Conservation (phyloP, 2,329 filamentous ascomycete species). For the Magnaporthiopsis poae region DNA sequence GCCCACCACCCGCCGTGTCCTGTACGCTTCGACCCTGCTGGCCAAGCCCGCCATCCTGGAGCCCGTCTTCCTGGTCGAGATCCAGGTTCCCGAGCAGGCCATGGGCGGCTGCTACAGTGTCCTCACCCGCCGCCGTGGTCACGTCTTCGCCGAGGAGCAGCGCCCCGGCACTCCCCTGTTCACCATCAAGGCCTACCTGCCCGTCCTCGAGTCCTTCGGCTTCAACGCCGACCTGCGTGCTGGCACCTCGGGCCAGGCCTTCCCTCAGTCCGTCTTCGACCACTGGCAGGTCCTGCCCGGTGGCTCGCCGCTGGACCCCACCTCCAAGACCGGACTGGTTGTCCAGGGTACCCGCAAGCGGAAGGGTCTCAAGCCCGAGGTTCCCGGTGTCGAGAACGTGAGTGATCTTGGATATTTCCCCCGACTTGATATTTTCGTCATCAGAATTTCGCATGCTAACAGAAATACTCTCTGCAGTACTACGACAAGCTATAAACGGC, state of each 20-base stretch:
- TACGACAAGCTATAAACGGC: slow-evolving; percentile 91
- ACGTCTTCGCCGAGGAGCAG: slow-evolving; percentile 98
- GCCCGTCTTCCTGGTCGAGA: slow-evolving; percentile 98
- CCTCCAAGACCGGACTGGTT: slow-evolving; percentile 71
- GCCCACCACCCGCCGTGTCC: slow-evolving; percentile 90
- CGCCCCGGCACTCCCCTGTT: slow-evolving; percentile 96
- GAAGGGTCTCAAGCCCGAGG: slow-evolving; percentile 97
- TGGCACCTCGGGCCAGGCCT: slow-evolving; percentile 90
- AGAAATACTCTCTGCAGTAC: slow-evolving; percentile 53
- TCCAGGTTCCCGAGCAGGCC: slow-evolving; percentile 94
- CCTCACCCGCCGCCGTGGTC: slow-evolving; percentile 92
- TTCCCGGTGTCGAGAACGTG: slow-evolving; percentile 91
- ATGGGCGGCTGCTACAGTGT: slow-evolving; percentile 99
- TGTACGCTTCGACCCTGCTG: slow-evolving; percentile 86
- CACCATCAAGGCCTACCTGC: slow-evolving; percentile 59
- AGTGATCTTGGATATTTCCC: slow-evolving; percentile 35
- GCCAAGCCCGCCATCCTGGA: slow-evolving; percentile 86
- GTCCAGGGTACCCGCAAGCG: slow-evolving; percentile 91
- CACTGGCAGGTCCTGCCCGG: slow-evolving; percentile 95
- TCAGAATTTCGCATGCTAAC: slow-evolving; percentile 26
- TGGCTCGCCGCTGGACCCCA: slow-evolving; percentile 79
- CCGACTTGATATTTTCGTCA: background rate
- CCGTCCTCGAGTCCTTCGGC: slow-evolving; percentile 45
- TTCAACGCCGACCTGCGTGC: slow-evolving; percentile 96
- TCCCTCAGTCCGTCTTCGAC: slow-evolving; percentile 98